phyloP scores from a whole-genome alignment of 1,139 yeast species.

The Kazachstania sp. region DNA sequence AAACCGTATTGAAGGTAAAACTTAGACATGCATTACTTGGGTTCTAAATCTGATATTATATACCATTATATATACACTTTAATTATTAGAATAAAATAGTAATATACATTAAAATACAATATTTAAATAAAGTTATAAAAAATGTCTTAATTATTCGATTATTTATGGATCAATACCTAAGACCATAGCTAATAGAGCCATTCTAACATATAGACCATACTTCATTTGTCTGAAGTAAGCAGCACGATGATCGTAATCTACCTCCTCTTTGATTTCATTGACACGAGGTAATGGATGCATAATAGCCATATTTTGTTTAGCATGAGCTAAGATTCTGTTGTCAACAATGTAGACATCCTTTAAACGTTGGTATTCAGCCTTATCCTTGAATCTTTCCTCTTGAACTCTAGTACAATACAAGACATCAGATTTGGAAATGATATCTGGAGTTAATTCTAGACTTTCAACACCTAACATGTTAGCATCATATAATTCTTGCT shows the following conservation, averaged over 20 bases:
- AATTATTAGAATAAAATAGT: no score
- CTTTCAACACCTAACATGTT: constrained; percentile 69
- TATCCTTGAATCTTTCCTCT: constrained; percentile 83
- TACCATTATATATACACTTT: no score
- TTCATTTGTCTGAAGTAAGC: constrained; percentile 99
- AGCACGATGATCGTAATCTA: constrained; percentile 97
- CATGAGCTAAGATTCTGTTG: constrained; percentile 80
- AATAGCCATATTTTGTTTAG: constrained; percentile 97
- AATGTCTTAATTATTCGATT: background rate
- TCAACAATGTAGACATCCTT: constrained; percentile 90
- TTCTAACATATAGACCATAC: constrained; percentile 94
- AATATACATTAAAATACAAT: background rate
- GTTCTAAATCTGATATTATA: no score
- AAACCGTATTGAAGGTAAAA: no score
- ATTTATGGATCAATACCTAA: constrained; percentile 62
- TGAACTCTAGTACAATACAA: constrained; percentile 97
- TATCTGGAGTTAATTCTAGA: constrained; percentile 68
- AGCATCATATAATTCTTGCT: constrained; percentile 51
- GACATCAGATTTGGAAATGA: constrained; percentile 85
- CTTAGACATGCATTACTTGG: no score
- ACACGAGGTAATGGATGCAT: constrained; percentile 99
- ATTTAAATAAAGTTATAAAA: background rate
- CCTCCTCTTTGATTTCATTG: constrained; percentile 93
- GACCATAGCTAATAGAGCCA: constrained; percentile 97
- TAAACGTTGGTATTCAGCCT: constrained; percentile 71